These are phyloP conservation scores for Lachnellula cervina DNA, from an alignment of 2,329 filamentous ascomycete species.

Conservation along the genomic window DNA sequence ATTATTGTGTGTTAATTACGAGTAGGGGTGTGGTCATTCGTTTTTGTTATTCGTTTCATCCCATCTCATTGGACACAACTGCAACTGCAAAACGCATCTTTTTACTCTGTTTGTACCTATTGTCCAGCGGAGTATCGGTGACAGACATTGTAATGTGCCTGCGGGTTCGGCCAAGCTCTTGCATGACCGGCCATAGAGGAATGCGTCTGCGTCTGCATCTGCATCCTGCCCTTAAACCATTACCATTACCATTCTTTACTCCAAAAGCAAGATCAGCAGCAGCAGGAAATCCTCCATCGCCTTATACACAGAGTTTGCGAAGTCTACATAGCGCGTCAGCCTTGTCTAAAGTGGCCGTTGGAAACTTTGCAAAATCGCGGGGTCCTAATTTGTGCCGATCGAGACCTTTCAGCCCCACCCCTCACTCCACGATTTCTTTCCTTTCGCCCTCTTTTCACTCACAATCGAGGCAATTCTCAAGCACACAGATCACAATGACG, in stretches of 20 bases:
- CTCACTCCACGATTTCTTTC: background rate
- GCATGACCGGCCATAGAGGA: background rate
- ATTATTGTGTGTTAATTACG: no score
- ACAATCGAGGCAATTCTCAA: slow-evolving; percentile 39
- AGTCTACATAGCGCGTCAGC: slow-evolving; percentile 5
- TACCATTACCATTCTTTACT: no score
- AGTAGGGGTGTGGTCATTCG: no score
- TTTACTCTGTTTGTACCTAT: no score
- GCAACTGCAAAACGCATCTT: no score
- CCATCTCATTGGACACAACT: no score
- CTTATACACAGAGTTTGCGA: slow-evolving; percentile 4
- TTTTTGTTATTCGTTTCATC: no score
- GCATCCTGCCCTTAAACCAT: no score
- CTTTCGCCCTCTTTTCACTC: slow-evolving; percentile 7
- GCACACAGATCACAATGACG: slow-evolving; percentile 63
- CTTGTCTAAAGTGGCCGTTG: slow-evolving; percentile 8
- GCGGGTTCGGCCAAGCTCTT: background rate
- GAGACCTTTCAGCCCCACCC: slow-evolving; percentile 17
- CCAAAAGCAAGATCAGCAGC: background rate
- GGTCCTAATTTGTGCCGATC: slow-evolving; percentile 20
- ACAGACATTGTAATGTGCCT: no score
- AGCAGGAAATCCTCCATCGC: slow-evolving; percentile 9
- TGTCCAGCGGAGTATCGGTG: no score
- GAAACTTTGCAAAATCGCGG: slow-evolving; percentile 20
- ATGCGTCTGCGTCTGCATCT: background rate